phyloP scores from a whole-genome alignment of 2,329 filamentous ascomycete species.

The Talaromyces marneffei region DNA sequence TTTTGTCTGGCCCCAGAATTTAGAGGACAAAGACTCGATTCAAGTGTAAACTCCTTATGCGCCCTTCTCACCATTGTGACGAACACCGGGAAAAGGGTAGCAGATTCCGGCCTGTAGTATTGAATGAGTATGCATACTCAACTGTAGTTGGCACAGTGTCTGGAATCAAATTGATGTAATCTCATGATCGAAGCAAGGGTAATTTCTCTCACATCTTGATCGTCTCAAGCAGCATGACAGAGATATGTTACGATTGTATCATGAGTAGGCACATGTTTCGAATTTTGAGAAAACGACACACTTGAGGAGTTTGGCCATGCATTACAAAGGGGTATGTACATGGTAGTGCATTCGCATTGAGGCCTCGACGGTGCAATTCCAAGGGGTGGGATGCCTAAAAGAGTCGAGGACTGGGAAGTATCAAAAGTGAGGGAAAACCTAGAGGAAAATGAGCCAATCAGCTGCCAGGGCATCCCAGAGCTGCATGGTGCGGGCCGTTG shows the following conservation, averaged over 20 bases:
- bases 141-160: not conserved
- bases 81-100: too few species aligned
- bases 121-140: not conserved
- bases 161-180: not conserved
- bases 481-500: conserved; percentile 14
- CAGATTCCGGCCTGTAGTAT: not conserved
- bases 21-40: not conserved
- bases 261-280: not conserved
- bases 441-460: conserved; percentile 5
- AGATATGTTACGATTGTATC: not conserved
- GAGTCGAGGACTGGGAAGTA: too few species aligned
- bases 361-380: not conserved
- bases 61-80: not conserved
- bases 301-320: not conserved
- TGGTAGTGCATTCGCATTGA: not conserved
- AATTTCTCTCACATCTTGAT: not conserved
- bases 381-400: not conserved
- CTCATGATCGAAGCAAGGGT: not conserved
- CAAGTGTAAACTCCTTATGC: not conserved
- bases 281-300: not conserved
- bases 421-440: not conserved
- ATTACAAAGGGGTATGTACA: not conserved
- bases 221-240: not conserved
- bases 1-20: not conserved
- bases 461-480: conserved; percentile 14